Evolutionary conservation across 2,329 filamentous ascomycete species (phyloP).

Genomic region (Fusarium sp.): DNA sequence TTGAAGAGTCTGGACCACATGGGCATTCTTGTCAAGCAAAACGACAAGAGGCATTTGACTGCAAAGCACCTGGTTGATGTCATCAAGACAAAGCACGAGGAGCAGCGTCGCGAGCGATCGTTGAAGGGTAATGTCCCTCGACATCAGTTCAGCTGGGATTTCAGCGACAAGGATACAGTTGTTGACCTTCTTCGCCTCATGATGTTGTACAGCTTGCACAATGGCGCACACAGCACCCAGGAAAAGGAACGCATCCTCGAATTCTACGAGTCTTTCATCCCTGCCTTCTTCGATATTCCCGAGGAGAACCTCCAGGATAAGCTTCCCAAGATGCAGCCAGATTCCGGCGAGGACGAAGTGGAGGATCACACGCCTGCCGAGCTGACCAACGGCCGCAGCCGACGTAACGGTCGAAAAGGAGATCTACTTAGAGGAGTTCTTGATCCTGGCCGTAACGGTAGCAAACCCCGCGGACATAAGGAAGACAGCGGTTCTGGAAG

Average conservation of each 20-base stretch:
- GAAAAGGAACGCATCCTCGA: slow-evolving; percentile 81
- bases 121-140: slow-evolving; percentile 71
- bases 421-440: slow-evolving; percentile 88
- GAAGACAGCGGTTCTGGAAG: slow-evolving; percentile 85
- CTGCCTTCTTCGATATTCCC: slow-evolving; percentile 80
- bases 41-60: slow-evolving; percentile 91
- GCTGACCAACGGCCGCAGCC: slow-evolving; percentile 74
- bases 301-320: slow-evolving; percentile 76
- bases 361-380: slow-evolving; percentile 80
- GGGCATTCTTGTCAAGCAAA: slow-evolving; percentile 87
- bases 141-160: slow-evolving; percentile 81
- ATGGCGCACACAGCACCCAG: slow-evolving; percentile 76
- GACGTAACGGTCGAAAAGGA: slow-evolving; percentile 80
- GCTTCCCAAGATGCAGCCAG: slow-evolving; percentile 76
- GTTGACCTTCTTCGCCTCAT: slow-evolving; percentile 72
- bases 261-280: slow-evolving; percentile 82
- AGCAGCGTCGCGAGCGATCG: slow-evolving; percentile 80
- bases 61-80: slow-evolving; percentile 90
- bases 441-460: slow-evolving; percentile 79
- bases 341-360: slow-evolving; percentile 81
- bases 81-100: slow-evolving; percentile 92
- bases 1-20: slow-evolving; percentile 98
- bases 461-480: slow-evolving; percentile 77
- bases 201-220: slow-evolving; percentile 74
- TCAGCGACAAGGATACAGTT: slow-evolving; percentile 77